Evolutionary conservation across 2,329 filamentous ascomycete genomes (phyloP), one percentile per base, ranked within the genome.

Genomic region (Colletotrichum sp.): DNA sequence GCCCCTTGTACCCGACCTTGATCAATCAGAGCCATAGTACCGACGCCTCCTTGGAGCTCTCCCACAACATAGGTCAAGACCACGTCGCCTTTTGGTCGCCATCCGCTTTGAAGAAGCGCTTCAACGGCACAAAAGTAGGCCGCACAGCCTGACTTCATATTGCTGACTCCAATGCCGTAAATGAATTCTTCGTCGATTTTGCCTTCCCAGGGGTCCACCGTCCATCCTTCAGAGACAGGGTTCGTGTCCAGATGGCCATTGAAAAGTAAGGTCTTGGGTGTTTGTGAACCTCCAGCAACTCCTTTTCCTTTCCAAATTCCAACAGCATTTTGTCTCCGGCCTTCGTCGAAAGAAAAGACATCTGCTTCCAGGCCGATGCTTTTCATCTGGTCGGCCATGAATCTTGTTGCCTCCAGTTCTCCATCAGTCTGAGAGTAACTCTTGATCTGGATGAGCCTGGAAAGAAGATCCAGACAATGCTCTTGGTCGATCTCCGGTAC

Each of bases 201-300:
- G 21, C 80, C 81, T 30, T 80, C 81, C 80, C 80, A 81, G 8
- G 80, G 81, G 62, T 81, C 80, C 52, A 82, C 71, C 8, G 81
- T 82, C 81, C 81, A 82, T 12, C 80, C 80, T 52, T 80, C 81
- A 15, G 79, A 79, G 39, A 82, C 80, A 26, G 80, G 81, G 66
- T 82, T 81, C 7, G 80, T 81, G 72, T 82, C 81, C 8, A 82
- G 71, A 52, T 82, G 81, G 49, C 81, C 81, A 59, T 82, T 82
- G 77, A 81, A 82, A 3, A 82, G 67, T 3, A 81, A 72, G 8
- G 77, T 70, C 34, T 77, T 77, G 10, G 26, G 59, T 21, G 52
- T 7, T 15, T 24, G 13, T 18, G 21, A 16, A 28, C 7, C 52
- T 24, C 16, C 52, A 13, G 13, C 7, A 26, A 28, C 21, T 6